Evolutionary conservation across 192 early-diverging fungal genomes (phyloP).

Genomic region (Phycomyces blakesleeanus): DNA sequence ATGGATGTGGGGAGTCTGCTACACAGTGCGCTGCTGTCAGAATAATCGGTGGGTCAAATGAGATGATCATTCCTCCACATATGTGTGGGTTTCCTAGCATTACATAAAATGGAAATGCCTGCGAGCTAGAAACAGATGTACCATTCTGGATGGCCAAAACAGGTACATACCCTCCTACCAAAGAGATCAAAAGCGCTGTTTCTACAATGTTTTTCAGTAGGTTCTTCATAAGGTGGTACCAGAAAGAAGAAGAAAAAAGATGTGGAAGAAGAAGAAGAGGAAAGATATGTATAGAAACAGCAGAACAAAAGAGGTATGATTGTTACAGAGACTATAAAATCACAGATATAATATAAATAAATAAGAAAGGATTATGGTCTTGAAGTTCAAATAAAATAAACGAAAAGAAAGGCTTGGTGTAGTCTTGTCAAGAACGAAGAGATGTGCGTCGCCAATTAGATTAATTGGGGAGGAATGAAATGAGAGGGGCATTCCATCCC

Average conservation of each 20-base stretch:
- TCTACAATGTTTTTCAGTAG: not conserved
- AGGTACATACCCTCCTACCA: not conserved
- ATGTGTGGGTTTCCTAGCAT: slow-evolving; percentile 5
- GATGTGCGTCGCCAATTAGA: not conserved
- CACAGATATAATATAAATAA: no score
- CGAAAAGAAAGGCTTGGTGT: not conserved
- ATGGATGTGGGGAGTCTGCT: not conserved
- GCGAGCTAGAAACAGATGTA: not conserved
- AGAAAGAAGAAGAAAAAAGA: no score
- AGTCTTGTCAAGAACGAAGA: not conserved
- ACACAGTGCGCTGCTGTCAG: slow-evolving; percentile 21
- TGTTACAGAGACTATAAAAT: no score
- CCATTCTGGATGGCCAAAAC: not conserved
- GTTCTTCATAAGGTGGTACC: not conserved
- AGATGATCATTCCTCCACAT: slow-evolving; percentile 14
- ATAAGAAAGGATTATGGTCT: not conserved
- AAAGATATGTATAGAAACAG: no score
- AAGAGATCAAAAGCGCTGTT: not conserved
- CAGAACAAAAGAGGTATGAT: no score
- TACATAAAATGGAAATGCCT: slow-evolving; percentile 2
- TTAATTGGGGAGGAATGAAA: slow-evolving; percentile 1
- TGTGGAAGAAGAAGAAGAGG: no score
- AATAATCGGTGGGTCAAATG: slow-evolving; percentile 10
- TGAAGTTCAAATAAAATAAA: not conserved
- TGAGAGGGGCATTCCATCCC: slow-evolving; percentile 4